Evolutionary conservation across 2,329 filamentous ascomycete genomes (phyloP).

Genomic region (Neofusicoccum kwambonambiense): DNA sequence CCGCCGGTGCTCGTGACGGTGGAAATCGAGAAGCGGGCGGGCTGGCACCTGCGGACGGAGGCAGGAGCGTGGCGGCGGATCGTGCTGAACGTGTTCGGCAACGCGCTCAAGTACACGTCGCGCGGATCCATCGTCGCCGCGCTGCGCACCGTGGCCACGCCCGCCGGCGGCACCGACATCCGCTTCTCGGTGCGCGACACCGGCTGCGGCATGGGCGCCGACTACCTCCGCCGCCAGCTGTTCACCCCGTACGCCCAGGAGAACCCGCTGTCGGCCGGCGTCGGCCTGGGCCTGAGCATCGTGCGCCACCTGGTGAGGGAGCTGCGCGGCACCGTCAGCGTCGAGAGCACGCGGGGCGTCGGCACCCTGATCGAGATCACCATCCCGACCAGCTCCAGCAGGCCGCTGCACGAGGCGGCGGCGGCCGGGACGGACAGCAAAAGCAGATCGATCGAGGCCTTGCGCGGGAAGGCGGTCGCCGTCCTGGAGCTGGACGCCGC

Average conservation of each 20-base stretch:
- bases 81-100: constrained; percentile 22
- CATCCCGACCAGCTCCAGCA: background rate
- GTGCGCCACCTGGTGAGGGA: constrained; percentile 39
- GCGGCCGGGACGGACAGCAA: background rate
- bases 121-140: constrained; percentile 20
- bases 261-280: constrained; percentile 37
- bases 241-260: constrained; percentile 43
- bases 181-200: constrained; percentile 29
- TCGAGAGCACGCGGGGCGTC: constrained; percentile 33
- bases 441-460: too few species aligned
- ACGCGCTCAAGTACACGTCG: constrained; percentile 22
- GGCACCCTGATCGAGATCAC: constrained; percentile 30
- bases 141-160: constrained; percentile 20
- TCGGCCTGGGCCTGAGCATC: constrained; percentile 39
- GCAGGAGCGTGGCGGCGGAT: constrained; percentile 30
- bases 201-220: constrained; percentile 40
- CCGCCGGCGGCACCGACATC: background rate
- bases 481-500: too few species aligned
- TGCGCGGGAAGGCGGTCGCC: too few species aligned
- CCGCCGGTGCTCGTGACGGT: constrained; percentile 36
- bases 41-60: constrained; percentile 47
- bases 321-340: constrained; percentile 37
- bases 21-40: constrained; percentile 39
- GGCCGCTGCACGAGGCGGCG: background rate
- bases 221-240: constrained; percentile 36